Base-by-base conservation (phyloP, 2,329 filamentous ascomycete species). In the Ampelomyces quisqualis region DNA sequence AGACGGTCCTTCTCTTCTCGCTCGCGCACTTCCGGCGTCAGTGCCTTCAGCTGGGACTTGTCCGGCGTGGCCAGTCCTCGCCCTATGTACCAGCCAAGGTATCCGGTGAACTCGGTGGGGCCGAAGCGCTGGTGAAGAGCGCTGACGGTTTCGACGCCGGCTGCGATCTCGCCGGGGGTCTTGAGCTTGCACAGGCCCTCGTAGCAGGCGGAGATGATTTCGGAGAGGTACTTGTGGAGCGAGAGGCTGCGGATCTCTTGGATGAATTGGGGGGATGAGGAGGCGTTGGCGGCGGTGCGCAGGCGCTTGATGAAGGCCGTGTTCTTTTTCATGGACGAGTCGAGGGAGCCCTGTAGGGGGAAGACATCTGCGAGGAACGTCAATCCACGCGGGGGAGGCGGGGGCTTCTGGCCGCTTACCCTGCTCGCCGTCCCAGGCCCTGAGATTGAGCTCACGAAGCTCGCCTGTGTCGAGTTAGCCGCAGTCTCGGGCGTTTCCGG, bases 301-400 rank as follows among this genome's bases (percentile, higher is more conserved):
- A 97, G 78, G 62, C 91, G 88, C 72, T 95, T 96, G 65, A 97
- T 97, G 69, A 97, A 96, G 53, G 90, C 90, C 3, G 91, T 97
- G 62, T 97, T 97, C 76, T 96, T 97, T 74, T 95, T 96, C 69
- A 97, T 78, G 36, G 90, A 93, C 37, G 91, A 95, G 70, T 97
- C 91, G 62, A 97, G 84, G 20, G 87, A 86, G 63, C 80, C 79
- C 68, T 81, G 84, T 56, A 93, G 83, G 38, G 81, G 72, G 62
- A 94, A 89, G 49, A 94, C 73, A 74, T 88, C 90, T 94, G 54
- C 22, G 31, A 36, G 39, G 32, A 48, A 55, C 57, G 40, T 65
- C 33, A 61, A 47, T 42, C 40, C 11, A n/a, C n/a, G n/a, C 23
- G 33, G 13, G 34, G 38, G 20, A 24, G 37, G 22, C 41, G 42